Percentiles rank a stretch among this genome's conserved stretches.
phyloP scores from a whole-genome alignment of 345 rosid genomes.

The Aurinia saxatilis region DNA sequence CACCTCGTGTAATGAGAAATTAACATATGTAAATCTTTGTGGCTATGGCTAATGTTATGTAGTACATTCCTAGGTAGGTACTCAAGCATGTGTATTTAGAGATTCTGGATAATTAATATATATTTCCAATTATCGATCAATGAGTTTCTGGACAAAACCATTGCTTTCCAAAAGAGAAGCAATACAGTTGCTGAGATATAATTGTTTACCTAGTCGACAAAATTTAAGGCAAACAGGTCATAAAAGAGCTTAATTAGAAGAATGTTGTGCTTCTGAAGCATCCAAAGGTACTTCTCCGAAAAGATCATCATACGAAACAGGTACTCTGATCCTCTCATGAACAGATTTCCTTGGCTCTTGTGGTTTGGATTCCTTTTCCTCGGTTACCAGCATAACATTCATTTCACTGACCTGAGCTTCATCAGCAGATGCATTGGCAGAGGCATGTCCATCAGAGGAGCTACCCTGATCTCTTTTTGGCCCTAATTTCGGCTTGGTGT shows the following conservation, averaged over 20 bases:
- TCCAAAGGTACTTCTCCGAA: constrained; percentile 28
- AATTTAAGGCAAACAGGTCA: constrained; percentile 14
- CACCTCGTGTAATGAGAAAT: background rate
- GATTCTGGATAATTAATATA: background rate
- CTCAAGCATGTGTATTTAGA: background rate
- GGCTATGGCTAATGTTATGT: constrained; percentile 5
- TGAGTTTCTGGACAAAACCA: constrained; percentile 15
- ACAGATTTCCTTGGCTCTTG: constrained; percentile 44
- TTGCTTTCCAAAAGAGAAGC: constrained; percentile 17
- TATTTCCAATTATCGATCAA: background rate
- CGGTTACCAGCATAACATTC: constrained; percentile 17
- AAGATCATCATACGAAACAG: constrained; percentile 79
- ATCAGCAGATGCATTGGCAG: constrained; percentile 19
- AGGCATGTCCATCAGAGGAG: constrained; percentile 25
- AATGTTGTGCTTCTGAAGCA: constrained; percentile 21
- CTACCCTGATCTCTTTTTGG: constrained; percentile 26
- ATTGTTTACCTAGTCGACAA: constrained; percentile 12
- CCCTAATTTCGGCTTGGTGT: constrained; percentile 25
- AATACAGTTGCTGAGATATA: constrained; percentile 10
- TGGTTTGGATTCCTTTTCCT: constrained; percentile 24
- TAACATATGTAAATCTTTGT: background rate
- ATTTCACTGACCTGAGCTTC: constrained; percentile 21
- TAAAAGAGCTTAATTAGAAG: constrained; percentile 13
- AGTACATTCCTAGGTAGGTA: background rate
- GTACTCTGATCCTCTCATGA: constrained; percentile 76